A percentile compares a stretch with the other conserved stretches of the same genome.
Evolutionary conservation across 2,329 filamentous ascomycete genomes (phyloP).

Genomic region (Teratosphaeria viscida): DNA sequence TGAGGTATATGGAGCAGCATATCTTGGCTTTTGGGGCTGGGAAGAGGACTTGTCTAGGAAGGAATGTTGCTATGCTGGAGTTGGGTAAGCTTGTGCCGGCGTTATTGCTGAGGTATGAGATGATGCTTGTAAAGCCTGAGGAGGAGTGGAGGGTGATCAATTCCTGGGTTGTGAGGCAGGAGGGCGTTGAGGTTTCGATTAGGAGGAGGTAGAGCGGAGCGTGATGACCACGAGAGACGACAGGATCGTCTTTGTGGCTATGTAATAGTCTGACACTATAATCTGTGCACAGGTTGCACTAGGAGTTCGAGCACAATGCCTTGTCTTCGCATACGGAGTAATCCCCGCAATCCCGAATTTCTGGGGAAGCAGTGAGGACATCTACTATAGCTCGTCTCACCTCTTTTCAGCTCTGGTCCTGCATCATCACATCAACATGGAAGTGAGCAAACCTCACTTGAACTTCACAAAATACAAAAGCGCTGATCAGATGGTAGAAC

Average conservation of each 20-base stretch:
- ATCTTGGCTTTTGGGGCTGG: slow-evolving; percentile 25
- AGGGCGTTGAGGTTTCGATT: slow-evolving; percentile 5
- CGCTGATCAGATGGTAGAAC: background rate
- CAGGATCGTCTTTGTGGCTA: background rate
- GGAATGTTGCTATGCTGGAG: slow-evolving; percentile 22
- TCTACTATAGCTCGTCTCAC: background rate
- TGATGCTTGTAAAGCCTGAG: slow-evolving; percentile 13
- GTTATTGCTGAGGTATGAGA: slow-evolving; percentile 17
- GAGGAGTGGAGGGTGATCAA: slow-evolving; percentile 13
- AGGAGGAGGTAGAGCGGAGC: background rate
- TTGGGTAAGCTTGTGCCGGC: slow-evolving; percentile 22
- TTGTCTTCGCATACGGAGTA: background rate
- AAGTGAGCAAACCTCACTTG: background rate
- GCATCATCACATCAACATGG: background rate
- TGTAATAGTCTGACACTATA: background rate
- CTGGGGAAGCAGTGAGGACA: background rate
- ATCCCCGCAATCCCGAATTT: background rate
- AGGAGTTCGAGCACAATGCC: background rate
- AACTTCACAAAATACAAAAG: background rate
- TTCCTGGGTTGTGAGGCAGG: slow-evolving; percentile 14
- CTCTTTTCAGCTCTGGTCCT: background rate
- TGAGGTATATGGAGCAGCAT: slow-evolving; percentile 11
- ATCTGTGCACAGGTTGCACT: background rate
- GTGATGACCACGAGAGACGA: background rate
- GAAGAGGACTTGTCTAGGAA: slow-evolving; percentile 25